A percentile compares a stretch with the other conserved stretches of the same genome.
Conservation (phyloP, 208 protist species). For the Sergeia podlipaevii region DNA sequence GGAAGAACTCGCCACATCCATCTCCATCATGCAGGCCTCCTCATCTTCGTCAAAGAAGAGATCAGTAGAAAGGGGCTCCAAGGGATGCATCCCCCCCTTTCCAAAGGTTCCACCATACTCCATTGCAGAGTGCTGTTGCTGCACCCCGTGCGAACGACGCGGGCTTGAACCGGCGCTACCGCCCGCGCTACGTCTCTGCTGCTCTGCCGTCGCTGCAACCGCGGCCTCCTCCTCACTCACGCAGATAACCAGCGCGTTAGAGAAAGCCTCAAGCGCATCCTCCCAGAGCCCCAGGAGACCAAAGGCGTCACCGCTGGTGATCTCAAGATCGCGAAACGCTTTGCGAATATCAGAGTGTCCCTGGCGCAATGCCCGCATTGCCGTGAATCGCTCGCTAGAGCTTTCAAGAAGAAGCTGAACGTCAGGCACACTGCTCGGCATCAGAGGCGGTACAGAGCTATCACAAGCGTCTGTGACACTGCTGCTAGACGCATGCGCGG, state of each 20-base stretch:
- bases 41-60: conserved; percentile 3
- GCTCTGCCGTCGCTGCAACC: conserved; percentile 3
- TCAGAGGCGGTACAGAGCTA: neutral
- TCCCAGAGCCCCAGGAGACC: conserved; percentile 58
- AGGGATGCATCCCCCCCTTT: neutral
- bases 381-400: conserved; percentile 47
- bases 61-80: too few relatives aligned
- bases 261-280: conserved; percentile 77
- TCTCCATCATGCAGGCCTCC: conserved; percentile 12
- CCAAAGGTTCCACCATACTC: neutral
- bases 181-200: neutral
- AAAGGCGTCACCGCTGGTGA: conserved; percentile 67
- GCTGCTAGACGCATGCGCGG: neutral
- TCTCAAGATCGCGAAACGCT: conserved; percentile 49
- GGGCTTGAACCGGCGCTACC: conserved; percentile 1
- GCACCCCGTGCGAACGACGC: neutral
- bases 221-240: conserved; percentile 44
- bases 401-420: conserved; percentile 23
- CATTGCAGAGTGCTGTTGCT: neutral
- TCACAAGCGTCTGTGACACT: neutral
- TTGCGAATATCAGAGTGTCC: conserved; percentile 43
- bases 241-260: conserved; percentile 60
- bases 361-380: conserved; percentile 45
- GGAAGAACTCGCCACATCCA: conserved; percentile 4
- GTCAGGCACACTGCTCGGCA: neutral